Evolutionary conservation across 805 yeast genomes (phyloP).

Genomic region (Wickerhamomyces chaumierensis): DNA sequence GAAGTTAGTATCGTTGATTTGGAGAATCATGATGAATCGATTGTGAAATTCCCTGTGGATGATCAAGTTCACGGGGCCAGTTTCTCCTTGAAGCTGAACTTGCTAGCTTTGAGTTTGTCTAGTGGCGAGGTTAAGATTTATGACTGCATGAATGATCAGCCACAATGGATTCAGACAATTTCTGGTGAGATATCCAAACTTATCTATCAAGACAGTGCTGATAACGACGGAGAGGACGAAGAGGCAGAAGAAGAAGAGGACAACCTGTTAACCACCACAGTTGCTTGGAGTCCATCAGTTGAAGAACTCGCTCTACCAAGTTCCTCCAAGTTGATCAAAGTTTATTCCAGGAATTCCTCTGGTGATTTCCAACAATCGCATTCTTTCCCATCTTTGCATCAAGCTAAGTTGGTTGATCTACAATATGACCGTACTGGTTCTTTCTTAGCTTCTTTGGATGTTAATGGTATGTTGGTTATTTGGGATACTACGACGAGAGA

Average conservation of each 20-base stretch:
- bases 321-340: slow-evolving; percentile 32
- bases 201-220: slow-evolving; percentile 25
- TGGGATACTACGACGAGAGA: slow-evolving; percentile 38
- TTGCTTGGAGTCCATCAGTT: slow-evolving; percentile 67
- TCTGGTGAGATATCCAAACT: slow-evolving; percentile 26
- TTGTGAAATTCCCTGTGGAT: slow-evolving; percentile 25
- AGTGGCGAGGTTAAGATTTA: slow-evolving; percentile 49
- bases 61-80: slow-evolving; percentile 49
- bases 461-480: slow-evolving; percentile 38
- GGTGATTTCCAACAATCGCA: slow-evolving; percentile 7
- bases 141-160: slow-evolving; percentile 39
- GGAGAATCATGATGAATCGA: slow-evolving; percentile 14
- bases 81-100: slow-evolving; percentile 45
- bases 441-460: slow-evolving; percentile 45
- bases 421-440: slow-evolving; percentile 53
- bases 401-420: slow-evolving; percentile 22
- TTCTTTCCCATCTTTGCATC: slow-evolving; percentile 17
- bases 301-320: slow-evolving; percentile 59
- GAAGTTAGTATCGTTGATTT: slow-evolving; percentile 39
- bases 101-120: slow-evolving; percentile 44
- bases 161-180: slow-evolving; percentile 37
- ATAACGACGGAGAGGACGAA: too few species aligned
- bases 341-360: slow-evolving; percentile 20
- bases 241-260: slow-evolving; percentile 22
- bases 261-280: slow-evolving; percentile 37